These are phyloP conservation scores for Colletotrichum sojae DNA, from an alignment of 2,329 filamentous ascomycete genomes.

Conservation along the genomic window DNA sequence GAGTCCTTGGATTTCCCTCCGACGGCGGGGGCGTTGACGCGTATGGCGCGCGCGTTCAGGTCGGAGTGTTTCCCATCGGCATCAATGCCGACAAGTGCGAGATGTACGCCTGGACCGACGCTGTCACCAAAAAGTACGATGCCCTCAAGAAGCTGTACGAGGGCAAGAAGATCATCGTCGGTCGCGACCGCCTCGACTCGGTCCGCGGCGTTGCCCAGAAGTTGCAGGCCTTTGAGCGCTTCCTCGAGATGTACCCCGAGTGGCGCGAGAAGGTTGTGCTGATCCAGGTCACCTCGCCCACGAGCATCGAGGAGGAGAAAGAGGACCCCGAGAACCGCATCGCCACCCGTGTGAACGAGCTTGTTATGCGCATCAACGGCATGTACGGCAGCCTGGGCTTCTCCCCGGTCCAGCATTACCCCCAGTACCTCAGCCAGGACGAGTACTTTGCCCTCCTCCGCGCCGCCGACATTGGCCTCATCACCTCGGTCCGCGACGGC, in stretches of 20 bases:
- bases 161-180: constrained; percentile 96
- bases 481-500: constrained; percentile 95
- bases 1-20: constrained; percentile 91
- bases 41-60: constrained; percentile 89
- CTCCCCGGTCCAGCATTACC: constrained; percentile 93
- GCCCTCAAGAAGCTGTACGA: constrained; percentile 83
- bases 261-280: constrained; percentile 94
- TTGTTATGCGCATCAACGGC: constrained; percentile 93
- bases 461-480: constrained; percentile 90
- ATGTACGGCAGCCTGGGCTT: constrained; percentile 89
- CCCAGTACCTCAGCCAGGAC: constrained; percentile 89
- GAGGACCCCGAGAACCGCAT: constrained; percentile 82
- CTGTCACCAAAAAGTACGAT: constrained; percentile 79
- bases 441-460: constrained; percentile 97
- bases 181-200: constrained; percentile 92
- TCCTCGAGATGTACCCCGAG: constrained; percentile 90
- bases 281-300: constrained; percentile 94
- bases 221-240: constrained; percentile 92
- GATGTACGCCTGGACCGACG: constrained; percentile 78
- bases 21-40: constrained; percentile 89
- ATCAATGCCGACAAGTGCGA: constrained; percentile 90
- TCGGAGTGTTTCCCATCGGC: constrained; percentile 94
- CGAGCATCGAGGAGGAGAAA: constrained; percentile 82
- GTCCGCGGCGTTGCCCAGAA: constrained; percentile 96
- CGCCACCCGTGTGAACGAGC: constrained; percentile 88